These are phyloP conservation scores for Fusarium papillatum DNA, from an alignment of 2,329 filamentous ascomycete species.

Conservation along the genomic window DNA sequence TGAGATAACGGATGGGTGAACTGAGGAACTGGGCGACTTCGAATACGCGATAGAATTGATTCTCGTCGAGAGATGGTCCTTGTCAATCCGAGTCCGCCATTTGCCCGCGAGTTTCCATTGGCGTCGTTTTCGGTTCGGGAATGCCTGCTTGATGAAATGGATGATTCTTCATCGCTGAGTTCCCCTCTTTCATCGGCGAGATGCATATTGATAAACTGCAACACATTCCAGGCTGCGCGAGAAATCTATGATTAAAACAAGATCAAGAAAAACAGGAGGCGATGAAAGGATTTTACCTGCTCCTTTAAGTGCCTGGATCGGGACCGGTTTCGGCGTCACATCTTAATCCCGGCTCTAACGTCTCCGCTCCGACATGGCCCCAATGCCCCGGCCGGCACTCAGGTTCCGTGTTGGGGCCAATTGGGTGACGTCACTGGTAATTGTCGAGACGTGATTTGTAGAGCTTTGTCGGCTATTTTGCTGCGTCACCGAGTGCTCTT, in stretches of 20 bases:
- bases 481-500: neutral
- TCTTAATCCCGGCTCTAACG: neutral
- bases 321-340: constrained; percentile 26
- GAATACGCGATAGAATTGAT: constrained; percentile 57
- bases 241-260: neutral
- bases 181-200: neutral
- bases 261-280: neutral
- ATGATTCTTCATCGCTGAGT: constrained; percentile 29
- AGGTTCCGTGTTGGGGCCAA: neutral
- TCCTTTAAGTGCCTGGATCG: constrained; percentile 10
- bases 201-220: constrained; percentile 12
- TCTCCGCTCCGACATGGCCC: neutral
- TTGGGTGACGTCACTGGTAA: neutral
- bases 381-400: neutral
- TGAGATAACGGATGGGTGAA: constrained; percentile 61
- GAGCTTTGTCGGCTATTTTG: neutral
- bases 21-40: constrained; percentile 55
- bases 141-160: constrained; percentile 17
- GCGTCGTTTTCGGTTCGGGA: neutral
- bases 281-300: neutral
- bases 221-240: neutral
- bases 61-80: constrained; percentile 49
- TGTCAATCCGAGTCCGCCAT: constrained; percentile 11
- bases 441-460: neutral
- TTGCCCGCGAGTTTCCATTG: neutral